Base-by-base conservation (phyloP, 1,284 basidiomycete genomes). In the Singerocomus rubriflavus region DNA sequence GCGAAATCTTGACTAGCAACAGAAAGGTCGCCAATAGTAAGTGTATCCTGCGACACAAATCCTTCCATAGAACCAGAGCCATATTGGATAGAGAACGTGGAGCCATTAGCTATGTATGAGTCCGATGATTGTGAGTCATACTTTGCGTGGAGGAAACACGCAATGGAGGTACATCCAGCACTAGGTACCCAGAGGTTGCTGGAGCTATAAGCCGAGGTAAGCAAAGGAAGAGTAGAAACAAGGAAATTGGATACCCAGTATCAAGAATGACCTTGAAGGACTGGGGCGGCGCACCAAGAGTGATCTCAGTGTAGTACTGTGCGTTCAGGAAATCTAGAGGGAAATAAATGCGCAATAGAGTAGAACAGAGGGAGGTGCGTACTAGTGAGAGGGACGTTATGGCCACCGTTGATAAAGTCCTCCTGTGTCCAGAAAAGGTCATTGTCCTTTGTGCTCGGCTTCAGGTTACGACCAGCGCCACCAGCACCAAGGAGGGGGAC, bases 61-160 rank as follows among this genome's bases (percentile, higher is more conserved):
- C 97, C 97, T 70, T 98, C 89, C 84, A 99, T 93, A 11, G 94
- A 94, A 27, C 97, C 97, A 34, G 93, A 92, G 12, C 97, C 97
- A 68, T 99, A 99, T 60, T 86, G 90, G 63, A 99, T 99, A 54
- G 86, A 83, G 68, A 99, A 99, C 12, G 80, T 76, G 51, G 92
- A 79, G 25, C 95, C 97, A 72, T 99, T 99, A 62, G 84, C 79
- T 75, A 92, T 91, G 84, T 97, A 89, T 0, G 94, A 86, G 1
- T 85, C 85, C 1, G 97, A 99, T 1, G 78, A 57, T n/a, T 71
- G 68, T 13, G 89, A 88, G 64, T 98, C 89, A 70, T 98, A 99
- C 78, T 98, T 98, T 65, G 82, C 65, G 67, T 98, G 96, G 41
- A 97, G 78, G 88, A 99, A 99, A 76, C 97, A 99, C 26, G 97